Evolutionary conservation across 1,284 basidiomycete genomes (phyloP), one percentile per base, ranked within the genome.

Genomic region (Ceratobasidium sp.): DNA sequence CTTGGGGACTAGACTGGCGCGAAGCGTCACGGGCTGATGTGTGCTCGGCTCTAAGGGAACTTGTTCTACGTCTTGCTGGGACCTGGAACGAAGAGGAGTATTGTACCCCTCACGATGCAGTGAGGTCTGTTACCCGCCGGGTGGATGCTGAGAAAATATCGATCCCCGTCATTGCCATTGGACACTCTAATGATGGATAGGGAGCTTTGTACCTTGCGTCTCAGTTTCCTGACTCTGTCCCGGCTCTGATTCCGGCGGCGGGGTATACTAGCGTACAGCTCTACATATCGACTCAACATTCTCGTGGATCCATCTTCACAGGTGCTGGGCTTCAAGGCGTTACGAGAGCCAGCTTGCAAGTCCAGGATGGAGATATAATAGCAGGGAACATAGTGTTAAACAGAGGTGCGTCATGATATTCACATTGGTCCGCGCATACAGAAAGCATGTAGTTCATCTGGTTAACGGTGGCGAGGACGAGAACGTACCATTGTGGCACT

Each of bases 121-220:
- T 67, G 7, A 54, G 52, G 10, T 18, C 23, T 27, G 23, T 77
- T 27, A 16, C n/a, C 23, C 33, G 48, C 30, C 23, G 16, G 30
- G 20, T 23, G 27, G 18, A 14, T 41, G 20, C 27, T 6, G 35
- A 10, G 23, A 33, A 35, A 20, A 52, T 16, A 3, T 12, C 1
- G 38, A 85, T 86, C 0, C 86, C 86, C 38, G 88, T 91, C 0
- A 83, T 94, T 12, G 82, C 96, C 6, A 86, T 96, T 60, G 96
- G 96, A 0, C 96, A 98, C 82, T 97, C 95, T 1, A 98, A 98
- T 83, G 96, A 96, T 10, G 96, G 96, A 2, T 96, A 97, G 84
- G 96, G 96, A 0, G 88, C 92, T 2, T 96, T 95, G 93, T 92
- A 95, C 82, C 82, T 93, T 5, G 90, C 93, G 1, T 88, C 90